phyloP scores from a whole-genome alignment of 2,329 filamentous ascomycete genomes.

The Colletotrichum sp. region DNA sequence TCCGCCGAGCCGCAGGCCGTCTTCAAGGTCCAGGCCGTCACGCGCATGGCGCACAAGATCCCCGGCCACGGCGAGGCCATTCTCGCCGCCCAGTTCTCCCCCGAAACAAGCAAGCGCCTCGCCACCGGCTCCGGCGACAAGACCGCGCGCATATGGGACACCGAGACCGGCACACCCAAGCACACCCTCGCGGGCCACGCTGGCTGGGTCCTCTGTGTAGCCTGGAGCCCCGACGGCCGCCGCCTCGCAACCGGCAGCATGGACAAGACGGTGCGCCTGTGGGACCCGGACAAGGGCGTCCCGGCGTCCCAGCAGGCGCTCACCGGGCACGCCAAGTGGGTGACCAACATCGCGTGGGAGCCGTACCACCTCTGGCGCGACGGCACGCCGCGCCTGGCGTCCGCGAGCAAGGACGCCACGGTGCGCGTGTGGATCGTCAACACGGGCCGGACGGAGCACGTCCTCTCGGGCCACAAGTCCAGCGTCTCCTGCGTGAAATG shows the following conservation, averaged over 20 bases:
- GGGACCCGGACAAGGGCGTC: slow-evolving; percentile 84
- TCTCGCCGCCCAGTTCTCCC: slow-evolving; percentile 84
- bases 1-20: slow-evolving; percentile 83
- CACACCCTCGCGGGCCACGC: slow-evolving; percentile 87
- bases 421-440: slow-evolving; percentile 87
- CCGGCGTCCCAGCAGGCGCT: slow-evolving; percentile 67
- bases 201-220: slow-evolving; percentile 87
- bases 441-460: slow-evolving; percentile 77
- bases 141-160: slow-evolving; percentile 93
- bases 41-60: slow-evolving; percentile 86
- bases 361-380: slow-evolving; percentile 84
- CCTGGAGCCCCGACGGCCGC: slow-evolving; percentile 84
- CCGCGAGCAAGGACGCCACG: slow-evolving; percentile 88
- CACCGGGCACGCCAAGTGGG: slow-evolving; percentile 88
- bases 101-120: slow-evolving; percentile 75
- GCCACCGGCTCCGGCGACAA: slow-evolving; percentile 91
- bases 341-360: slow-evolving; percentile 84
- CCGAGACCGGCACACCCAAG: slow-evolving; percentile 88
- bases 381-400: slow-evolving; percentile 81
- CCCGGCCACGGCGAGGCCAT: slow-evolving; percentile 93
- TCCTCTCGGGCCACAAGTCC: slow-evolving; percentile 86
- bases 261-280: slow-evolving; percentile 90
- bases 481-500: slow-evolving; percentile 91
- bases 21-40: slow-evolving; percentile 91
- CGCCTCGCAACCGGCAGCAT: slow-evolving; percentile 89